Base-by-base conservation (phyloP, 345 rosid species). In the Euphorbia peplus region DNA sequence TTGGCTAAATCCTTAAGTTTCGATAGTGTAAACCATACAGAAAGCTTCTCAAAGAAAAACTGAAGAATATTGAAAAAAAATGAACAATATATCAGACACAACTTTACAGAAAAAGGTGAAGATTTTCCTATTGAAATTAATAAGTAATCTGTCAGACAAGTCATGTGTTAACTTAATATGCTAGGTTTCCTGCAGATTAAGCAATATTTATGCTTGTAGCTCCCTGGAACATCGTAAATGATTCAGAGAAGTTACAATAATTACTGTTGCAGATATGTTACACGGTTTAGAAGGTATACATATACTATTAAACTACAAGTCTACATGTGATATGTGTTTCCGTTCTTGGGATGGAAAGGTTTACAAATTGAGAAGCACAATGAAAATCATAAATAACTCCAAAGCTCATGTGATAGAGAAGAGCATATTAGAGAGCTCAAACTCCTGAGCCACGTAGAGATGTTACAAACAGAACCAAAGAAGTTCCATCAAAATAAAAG, bases 1-100 rank as follows among this genome's bases (percentile, higher is more conserved):
- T 64, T 39, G 64, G 18, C 19, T 75, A 39, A 73, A 70, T 16
- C 37, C 55, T 77, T 53, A 70, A 76, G 22, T 29, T 52, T 46
- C 58, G 70, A 66, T 30, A 35, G 44, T 13, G 71, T 22, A 72
- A 71, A 14, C 57, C 41, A 48, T 73, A 51, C 18, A 70, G 21
- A 76, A 42, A 25, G 4, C 55, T 18, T 26, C 0, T 47, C 53
- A 42, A 16, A 29, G n/a, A 63, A 68, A 57, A 52, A 4, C 58
- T 13, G 25, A 46, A 4, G 52, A 3, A 63, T 21, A 25, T 26
- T 9, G 4, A 2, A 68, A 11, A 42, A 24, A 68, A 18, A 13
- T 16, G 3, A 25, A n/a, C 26, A 39, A 22, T 6, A 11, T 39
- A 41, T 14, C 51, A 25, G 35, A 48, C 5, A 59, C 2, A 64